These are phyloP conservation scores for Chaetomium cochliodes DNA, from an alignment of 495 filamentous ascomycete genomes.

Conservation along the genomic window DNA sequence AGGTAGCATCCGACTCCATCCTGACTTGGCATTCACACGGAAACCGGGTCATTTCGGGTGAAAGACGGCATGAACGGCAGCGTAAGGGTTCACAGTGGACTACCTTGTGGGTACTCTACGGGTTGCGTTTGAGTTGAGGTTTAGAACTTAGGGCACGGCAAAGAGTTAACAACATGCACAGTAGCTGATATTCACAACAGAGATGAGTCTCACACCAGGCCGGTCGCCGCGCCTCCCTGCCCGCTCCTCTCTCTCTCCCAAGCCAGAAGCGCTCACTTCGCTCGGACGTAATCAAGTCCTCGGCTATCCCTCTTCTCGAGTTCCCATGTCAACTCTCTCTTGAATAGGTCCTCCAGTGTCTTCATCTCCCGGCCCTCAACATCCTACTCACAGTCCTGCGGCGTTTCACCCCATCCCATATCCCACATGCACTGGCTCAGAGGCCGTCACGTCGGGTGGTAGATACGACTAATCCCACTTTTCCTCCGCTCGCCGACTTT, in stretches of 20 bases:
- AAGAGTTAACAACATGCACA: too few species aligned
- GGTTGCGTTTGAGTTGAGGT: too few species aligned
- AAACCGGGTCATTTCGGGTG: too few species aligned
- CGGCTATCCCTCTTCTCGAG: constrained; percentile 38
- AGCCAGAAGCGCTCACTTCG: constrained; percentile 23
- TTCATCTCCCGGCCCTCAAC: constrained; percentile 27
- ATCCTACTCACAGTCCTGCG: constrained; percentile 36
- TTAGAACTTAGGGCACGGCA: too few species aligned
- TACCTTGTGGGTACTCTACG: too few species aligned
- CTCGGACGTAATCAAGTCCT: constrained; percentile 29
- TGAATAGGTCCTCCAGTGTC: constrained; percentile 38
- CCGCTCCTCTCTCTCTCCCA: constrained; percentile 16
- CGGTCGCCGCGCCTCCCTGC: neutral
- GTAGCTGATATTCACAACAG: too few species aligned
- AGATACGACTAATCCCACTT: neutral
- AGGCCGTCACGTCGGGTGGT: neutral
- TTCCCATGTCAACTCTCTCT: constrained; percentile 40
- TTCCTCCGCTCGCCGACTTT: constrained; percentile 2
- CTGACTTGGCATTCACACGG: too few species aligned
- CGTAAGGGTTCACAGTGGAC: too few species aligned
- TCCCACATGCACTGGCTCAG: constrained; percentile 34
- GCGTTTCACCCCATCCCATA: constrained; percentile 37
- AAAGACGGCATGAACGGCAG: too few species aligned
- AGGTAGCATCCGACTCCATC: too few species aligned
- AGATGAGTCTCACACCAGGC: neutral